phyloP scores from a whole-genome alignment of 768 basidiomycete genomes.

The Auriculariales sp. region DNA sequence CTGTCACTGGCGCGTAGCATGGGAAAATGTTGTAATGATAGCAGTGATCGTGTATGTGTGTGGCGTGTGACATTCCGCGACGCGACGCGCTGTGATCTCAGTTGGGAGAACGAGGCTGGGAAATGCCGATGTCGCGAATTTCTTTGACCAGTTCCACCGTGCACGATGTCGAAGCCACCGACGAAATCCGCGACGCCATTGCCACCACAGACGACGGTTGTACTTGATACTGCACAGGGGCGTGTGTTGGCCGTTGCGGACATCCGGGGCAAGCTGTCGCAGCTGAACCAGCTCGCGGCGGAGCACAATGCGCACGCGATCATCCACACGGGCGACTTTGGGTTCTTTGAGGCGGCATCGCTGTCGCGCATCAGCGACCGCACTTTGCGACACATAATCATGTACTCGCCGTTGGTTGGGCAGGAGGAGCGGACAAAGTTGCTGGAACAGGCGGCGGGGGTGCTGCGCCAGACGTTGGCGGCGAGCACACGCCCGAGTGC shows the following conservation, averaged over 20 bases:
- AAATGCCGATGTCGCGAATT: no score
- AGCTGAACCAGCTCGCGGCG: constrained; percentile 78
- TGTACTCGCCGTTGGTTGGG: constrained; percentile 90
- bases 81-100: no score
- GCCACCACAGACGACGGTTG: constrained; percentile 10
- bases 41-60: no score
- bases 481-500: constrained; percentile 31
- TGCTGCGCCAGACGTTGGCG: constrained; percentile 53
- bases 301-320: constrained; percentile 84
- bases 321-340: constrained; percentile 98
- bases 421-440: constrained; percentile 69
- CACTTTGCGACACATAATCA: constrained; percentile 87
- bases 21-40: no score
- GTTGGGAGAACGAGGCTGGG: no score
- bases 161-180: no score
- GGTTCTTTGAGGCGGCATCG: constrained; percentile 67
- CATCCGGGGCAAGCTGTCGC: constrained; percentile 74
- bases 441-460: constrained; percentile 51
- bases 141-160: no score
- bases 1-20: no score
- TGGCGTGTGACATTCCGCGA: no score
- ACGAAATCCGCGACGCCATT: constrained; percentile 42
- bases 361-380: constrained; percentile 71
- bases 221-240: constrained; percentile 67
- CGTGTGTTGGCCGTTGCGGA: constrained; percentile 93